Evolutionary conservation across 306 rosid species (phyloP).

Genomic region (Glycine tomentella): DNA sequence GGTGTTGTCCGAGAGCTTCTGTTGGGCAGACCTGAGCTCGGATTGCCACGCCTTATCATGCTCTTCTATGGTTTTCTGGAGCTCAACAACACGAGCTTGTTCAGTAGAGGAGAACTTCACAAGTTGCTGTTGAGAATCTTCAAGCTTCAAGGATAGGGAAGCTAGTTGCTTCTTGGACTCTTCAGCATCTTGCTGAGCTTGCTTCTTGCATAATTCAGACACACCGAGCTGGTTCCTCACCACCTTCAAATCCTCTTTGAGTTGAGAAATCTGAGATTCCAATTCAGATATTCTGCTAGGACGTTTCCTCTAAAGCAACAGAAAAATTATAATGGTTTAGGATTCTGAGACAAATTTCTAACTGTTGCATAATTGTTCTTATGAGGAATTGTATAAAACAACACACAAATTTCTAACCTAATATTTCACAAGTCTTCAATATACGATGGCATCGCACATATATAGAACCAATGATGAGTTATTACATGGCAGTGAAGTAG

Average conservation of each 20-base stretch:
- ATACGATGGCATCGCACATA: background rate
- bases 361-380: background rate
- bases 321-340: conserved; percentile 37
- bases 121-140: conserved; percentile 67
- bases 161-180: conserved; percentile 61
- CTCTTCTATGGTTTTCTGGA: conserved; percentile 60
- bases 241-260: conserved; percentile 73
- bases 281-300: conserved; percentile 82
- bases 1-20: conserved; percentile 58
- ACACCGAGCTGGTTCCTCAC: conserved; percentile 61
- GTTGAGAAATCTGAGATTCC: conserved; percentile 76
- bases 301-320: conserved; percentile 69
- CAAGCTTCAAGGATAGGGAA: conserved; percentile 63
- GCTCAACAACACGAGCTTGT: conserved; percentile 59
- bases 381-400: background rate
- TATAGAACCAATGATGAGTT: conserved; percentile 14
- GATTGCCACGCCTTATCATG: conserved; percentile 61
- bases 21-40: conserved; percentile 56
- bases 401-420: background rate
- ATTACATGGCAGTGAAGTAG: conserved; percentile 24
- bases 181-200: conserved; percentile 72
- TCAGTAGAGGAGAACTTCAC: conserved; percentile 57
- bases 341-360: conserved; percentile 5
- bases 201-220: conserved; percentile 71
- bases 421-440: conserved; percentile 22